phyloP scores from a whole-genome alignment of 176 grass and related monocot genomes.

The Rhipidocladum racemiflorum region DNA sequence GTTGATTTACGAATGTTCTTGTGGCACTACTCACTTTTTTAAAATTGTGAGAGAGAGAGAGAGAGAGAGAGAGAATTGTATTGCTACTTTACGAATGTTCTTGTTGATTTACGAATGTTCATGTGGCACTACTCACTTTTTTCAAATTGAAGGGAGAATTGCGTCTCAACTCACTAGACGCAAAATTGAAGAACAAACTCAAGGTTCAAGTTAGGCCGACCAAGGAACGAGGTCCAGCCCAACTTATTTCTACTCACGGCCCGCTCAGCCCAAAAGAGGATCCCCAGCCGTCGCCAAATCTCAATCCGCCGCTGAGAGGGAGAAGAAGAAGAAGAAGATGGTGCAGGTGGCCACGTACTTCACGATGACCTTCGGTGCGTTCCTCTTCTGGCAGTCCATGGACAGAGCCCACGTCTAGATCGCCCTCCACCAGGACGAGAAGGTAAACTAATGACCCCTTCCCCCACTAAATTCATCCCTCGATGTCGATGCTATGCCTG shows the following conservation, averaged over 20 bases:
- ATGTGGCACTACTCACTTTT: neutral
- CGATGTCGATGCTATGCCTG: neutral
- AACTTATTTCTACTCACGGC: neutral
- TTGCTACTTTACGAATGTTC: too few relatives aligned
- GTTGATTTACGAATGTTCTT: neutral
- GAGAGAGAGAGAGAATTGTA: too few relatives aligned
- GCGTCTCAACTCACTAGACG: too few relatives aligned
- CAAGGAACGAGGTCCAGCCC: neutral
- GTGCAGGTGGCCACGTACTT: conserved; percentile 91
- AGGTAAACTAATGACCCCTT: conserved; percentile 42
- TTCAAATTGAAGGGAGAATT: too few relatives aligned
- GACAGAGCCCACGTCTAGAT: conserved; percentile 87
- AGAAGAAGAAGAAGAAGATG: conserved; percentile 48
- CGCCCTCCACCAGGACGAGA: conserved; percentile 95
- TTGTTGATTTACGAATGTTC: neutral
- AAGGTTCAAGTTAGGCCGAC: neutral
- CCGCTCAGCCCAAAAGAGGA: neutral
- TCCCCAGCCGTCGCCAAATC: conserved; percentile 22
- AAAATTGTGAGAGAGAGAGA: too few relatives aligned
- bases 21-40: neutral
- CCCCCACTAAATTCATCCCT: neutral
- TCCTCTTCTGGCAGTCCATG: conserved; percentile 98
- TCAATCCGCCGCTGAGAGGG: conserved; percentile 16
- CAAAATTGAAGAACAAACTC: neutral
- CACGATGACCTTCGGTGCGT: conserved; percentile 84